Percentiles rank a stretch among this genome's conserved stretches.
Conservation (phyloP, 2,329 filamentous ascomycete genomes). For the Reticulascus tulasneorum region DNA sequence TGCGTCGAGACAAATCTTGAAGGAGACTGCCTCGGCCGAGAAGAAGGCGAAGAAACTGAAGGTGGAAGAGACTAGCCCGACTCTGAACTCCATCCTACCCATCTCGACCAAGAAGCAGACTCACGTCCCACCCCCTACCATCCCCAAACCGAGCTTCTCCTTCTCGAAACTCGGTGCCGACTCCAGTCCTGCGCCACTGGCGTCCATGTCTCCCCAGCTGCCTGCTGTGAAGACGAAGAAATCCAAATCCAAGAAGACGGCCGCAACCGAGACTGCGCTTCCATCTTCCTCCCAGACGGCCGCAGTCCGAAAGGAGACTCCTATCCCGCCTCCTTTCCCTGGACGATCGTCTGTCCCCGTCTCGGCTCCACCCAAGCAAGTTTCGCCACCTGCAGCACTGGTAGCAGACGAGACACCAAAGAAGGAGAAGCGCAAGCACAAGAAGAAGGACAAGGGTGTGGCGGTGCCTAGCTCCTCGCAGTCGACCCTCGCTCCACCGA, state of each 20-base stretch:
- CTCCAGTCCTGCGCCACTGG: conserved; percentile 18
- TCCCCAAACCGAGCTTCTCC: conserved; percentile 20
- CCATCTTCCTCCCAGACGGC: conserved; percentile 15
- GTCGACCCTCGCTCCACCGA: too few relatives aligned
- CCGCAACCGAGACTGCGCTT: conserved; percentile 15
- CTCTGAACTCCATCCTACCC: conserved; percentile 1
- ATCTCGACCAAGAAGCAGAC: conserved; percentile 26
- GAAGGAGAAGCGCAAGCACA: conserved; percentile 19
- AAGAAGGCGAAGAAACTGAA: conserved; percentile 35
- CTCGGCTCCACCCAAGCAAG: conserved; percentile 1
- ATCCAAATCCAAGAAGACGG: conserved; percentile 26
- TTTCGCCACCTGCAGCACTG: conserved; percentile 1
- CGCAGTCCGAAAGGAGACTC: conserved; percentile 20
- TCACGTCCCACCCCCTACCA: conserved; percentile 25
- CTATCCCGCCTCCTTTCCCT: conserved; percentile 15
- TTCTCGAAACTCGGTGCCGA: conserved; percentile 14
- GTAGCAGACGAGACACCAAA: conserved; percentile 11
- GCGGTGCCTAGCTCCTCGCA: too few relatives aligned
- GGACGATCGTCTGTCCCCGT: conserved; percentile 10
- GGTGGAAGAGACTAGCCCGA: conserved; percentile 20
- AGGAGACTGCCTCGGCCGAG: conserved; percentile 28
- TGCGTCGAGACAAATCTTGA: conserved; percentile 28
- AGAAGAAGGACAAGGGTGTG: conserved; percentile 9
- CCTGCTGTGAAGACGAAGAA: conserved; percentile 16
- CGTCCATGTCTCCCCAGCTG: too few relatives aligned